Base-by-base conservation (phyloP, 805 yeast genomes). In the Suhomyces prunicola region DNA sequence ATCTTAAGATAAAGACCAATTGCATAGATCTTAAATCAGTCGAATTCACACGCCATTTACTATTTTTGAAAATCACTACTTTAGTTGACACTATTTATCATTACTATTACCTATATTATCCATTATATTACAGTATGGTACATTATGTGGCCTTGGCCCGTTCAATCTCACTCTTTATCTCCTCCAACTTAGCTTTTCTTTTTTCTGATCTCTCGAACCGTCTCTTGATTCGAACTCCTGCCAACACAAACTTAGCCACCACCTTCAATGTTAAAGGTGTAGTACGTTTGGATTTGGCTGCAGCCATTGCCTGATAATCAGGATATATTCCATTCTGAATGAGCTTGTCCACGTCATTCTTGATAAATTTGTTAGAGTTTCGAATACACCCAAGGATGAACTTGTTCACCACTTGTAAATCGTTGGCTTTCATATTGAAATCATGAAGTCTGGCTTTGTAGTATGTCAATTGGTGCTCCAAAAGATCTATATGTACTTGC, bases 381-480 rank as follows among this genome's bases (percentile, higher is more conserved):
- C 61, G 63, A 36, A 71, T 61, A 17, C 73, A 59, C 17, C 64
- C 58, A 46, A 66, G 61, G 26, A 68, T 65, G 55, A 62, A 72
- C 2, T 63, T 53, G 54, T 75, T 69, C 73, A 73, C 70, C 49
- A 66, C 47, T 46, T 65, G 63, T 49, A 74, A 60, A 54, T 73
- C 76, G 47, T 71, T 69, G 46, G 68, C 63, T 47, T 60, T 65
- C 50, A 69, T 45, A 47, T 72, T 68, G 50, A 75, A 63, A 52
- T 82, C 83, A 46, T 74, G 74, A 46, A 80, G 66, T 58, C 76
- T 79, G 50, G 82, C 76, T 57, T 69, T 75, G 63, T 75, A 78
- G 51, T 78, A 72, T 33, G 74, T 74, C 55, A 74, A 65, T 60
- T 81, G 81, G 47, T 70, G 69, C 45, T 73, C 72, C 33, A 73